Base-by-base conservation (phyloP, 768 basidiomycete genomes). In the Lactarius vividus region DNA sequence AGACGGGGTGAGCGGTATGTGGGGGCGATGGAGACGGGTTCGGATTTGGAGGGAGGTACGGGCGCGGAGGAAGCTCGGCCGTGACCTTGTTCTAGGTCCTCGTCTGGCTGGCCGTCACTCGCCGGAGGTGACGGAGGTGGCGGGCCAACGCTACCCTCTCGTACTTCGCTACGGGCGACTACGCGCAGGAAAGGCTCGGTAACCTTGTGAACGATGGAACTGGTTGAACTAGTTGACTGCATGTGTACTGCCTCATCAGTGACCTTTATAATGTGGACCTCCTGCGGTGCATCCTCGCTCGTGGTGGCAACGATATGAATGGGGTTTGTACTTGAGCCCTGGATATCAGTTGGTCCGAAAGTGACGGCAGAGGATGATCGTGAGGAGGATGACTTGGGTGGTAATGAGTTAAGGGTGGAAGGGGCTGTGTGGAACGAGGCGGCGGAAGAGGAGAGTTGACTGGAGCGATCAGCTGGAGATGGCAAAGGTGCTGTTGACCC, bases 81-180 rank as follows among this genome's bases (percentile, higher is more conserved):
- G 52, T 18, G 37, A 2, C 11, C 28, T 18, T 35, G 57, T 23
- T 31, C 57, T 11, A 65, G 44, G 16, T 70, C 59, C 5, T 65
- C 71, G 8, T 68, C 70, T 44, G 65, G 69, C 44, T 71, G 72
- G 61, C 72, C 74, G 29, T 67, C 75, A 70, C 82, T 83, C 26
- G 81, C 80, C 11, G 81, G 82, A 1, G 81, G 81, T 0, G 82
- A 86, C 11, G 86, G 85, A 2, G 85, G 85, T 0, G 84, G 85
- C 10, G 85, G 86, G n/a, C 86, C 85, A 52, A 75, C 61, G 68
- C 75, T 75, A 40, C 64, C 65, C 40, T 71, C 72, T 20, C 70
- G 63, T 35, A 29, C 56, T 13, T 70, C 62, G 39, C 37, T 64
- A 49, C 59, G 62, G 26, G 59, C 71, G 10, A 77, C 73, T 64